Base-by-base conservation (phyloP, 352 stramenopile genomes). In the Globisporangium spinosum region DNA sequence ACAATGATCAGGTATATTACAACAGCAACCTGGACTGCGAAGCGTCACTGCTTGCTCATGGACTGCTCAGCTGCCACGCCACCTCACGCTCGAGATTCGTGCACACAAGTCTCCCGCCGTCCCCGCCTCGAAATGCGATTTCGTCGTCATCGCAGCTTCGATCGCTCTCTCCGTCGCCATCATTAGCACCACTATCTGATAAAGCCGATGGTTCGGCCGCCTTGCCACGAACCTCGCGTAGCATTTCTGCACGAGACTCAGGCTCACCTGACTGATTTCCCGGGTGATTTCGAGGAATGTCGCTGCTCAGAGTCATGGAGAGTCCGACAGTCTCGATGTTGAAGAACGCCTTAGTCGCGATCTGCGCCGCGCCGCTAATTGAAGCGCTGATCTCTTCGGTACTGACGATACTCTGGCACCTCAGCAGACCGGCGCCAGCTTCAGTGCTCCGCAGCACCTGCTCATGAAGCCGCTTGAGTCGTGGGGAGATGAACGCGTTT, bases 381-480 rank as follows among this genome's bases (percentile, higher is more conserved):
- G 57, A 58, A 22, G 47, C 34, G n/a, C 29, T 51, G 22, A 58
- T 59, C 8, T 38, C 63, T 5, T 66, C 62, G 13, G 54, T 32
- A 4, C 20, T 7, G 1, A 70, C 43, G 10, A 73, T 49, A 25
- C 20, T 56, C 23, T 70, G 35, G 58, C 47, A 65, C 34, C 70
- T 68, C 22, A 61, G 43, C 29, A 63, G 12, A n/a, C 40, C 65
- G 3, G 65, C 53, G n/a, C 75, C 75, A 23, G 69, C 64, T 7
- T 82, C 72, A 0, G 64, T 78, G 6, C 51, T 49, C 3, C 68
- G 70, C 15, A 70, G 59, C 3, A 83, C 62, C 54, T 87, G 76
- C 23, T 78, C 56, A 49, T 82, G 77, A 2, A 90, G 59, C 43
- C 79, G 69, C 40, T 67, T 73, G 0, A 87, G 54, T 13, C 79